Conservation (phyloP, 805 yeast genomes). For the Candida rishiriensis region DNA sequence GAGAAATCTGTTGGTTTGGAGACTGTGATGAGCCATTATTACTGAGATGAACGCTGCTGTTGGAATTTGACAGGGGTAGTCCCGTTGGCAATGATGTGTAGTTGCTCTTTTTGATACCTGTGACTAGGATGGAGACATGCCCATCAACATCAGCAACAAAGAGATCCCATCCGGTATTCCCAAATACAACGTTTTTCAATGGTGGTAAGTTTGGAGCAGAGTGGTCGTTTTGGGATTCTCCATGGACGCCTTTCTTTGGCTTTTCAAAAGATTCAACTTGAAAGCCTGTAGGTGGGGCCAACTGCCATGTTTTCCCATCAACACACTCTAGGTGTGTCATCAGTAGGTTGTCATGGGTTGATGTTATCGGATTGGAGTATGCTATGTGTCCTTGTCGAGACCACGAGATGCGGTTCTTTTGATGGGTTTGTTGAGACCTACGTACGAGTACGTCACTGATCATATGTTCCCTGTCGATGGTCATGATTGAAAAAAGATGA, state of each 20-base stretch:
- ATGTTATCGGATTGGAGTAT: constrained; percentile 40
- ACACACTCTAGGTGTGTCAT: constrained; percentile 68
- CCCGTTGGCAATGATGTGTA: constrained; percentile 22
- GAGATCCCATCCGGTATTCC: constrained; percentile 73
- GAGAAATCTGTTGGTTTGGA: constrained; percentile 2
- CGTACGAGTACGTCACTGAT: constrained; percentile 23
- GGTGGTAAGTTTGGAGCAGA: constrained; percentile 11
- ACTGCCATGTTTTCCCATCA: constrained; percentile 76
- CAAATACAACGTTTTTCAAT: constrained; percentile 55
- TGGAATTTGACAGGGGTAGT: constrained; percentile 20
- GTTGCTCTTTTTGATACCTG: constrained; percentile 39
- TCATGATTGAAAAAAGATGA: background rate
- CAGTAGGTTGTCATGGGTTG: constrained; percentile 37
- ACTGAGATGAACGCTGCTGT: constrained; percentile 15
- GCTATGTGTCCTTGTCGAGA: constrained; percentile 83
- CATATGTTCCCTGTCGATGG: constrained; percentile 5
- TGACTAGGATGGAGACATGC: constrained; percentile 50
- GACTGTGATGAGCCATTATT: constrained; percentile 17
- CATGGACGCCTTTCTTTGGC: constrained; percentile 8
- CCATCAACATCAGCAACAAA: constrained; percentile 76
- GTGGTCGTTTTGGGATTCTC: constrained; percentile 23
- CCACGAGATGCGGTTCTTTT: constrained; percentile 50
- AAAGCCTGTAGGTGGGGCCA: constrained; percentile 52
- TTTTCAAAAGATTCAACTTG: constrained; percentile 13
- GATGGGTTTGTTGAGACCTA: constrained; percentile 15